Evolutionary conservation across 345 rosid genomes (phyloP).

Genomic region (Psidium guajava): DNA sequence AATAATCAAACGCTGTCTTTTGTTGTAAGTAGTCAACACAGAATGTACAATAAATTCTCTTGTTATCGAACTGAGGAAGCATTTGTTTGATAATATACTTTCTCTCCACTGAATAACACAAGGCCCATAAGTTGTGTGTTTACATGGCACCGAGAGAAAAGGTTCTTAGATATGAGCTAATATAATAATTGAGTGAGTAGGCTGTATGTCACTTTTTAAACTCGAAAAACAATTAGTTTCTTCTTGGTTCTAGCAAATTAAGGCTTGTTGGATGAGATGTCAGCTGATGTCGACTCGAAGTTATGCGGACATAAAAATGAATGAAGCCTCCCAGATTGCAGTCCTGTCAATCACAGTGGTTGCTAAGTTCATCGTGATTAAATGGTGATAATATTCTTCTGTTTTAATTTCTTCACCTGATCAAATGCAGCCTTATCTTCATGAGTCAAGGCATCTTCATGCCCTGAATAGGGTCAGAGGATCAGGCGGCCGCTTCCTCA

Average conservation of each 20-base stretch:
- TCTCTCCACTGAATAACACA: background rate
- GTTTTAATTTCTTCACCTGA: background rate
- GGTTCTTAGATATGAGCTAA: background rate
- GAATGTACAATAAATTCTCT: background rate
- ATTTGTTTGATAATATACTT: background rate
- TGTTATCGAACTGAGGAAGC: background rate
- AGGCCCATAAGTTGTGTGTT: background rate
- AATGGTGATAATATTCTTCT: background rate
- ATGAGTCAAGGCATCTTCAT: constrained; percentile 44
- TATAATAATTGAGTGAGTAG: background rate
- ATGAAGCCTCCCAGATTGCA: background rate
- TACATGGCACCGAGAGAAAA: background rate
- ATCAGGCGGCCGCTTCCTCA: constrained; percentile 42
- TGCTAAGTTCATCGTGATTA: background rate
- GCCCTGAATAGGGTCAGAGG: constrained; percentile 40
- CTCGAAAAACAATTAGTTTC: background rate
- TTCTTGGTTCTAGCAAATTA: background rate
- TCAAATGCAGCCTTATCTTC: constrained; percentile 40
- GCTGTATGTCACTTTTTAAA: background rate
- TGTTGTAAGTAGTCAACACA: background rate
- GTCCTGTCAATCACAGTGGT: background rate
- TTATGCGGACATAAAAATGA: background rate
- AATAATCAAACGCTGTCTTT: background rate
- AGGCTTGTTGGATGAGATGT: background rate
- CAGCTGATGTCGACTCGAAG: background rate